A percentile compares a stretch with the other conserved stretches of the same genome.
Conservation (phyloP, 192 early-diverging fungal species). For the Phycomyces nitens region DNA sequence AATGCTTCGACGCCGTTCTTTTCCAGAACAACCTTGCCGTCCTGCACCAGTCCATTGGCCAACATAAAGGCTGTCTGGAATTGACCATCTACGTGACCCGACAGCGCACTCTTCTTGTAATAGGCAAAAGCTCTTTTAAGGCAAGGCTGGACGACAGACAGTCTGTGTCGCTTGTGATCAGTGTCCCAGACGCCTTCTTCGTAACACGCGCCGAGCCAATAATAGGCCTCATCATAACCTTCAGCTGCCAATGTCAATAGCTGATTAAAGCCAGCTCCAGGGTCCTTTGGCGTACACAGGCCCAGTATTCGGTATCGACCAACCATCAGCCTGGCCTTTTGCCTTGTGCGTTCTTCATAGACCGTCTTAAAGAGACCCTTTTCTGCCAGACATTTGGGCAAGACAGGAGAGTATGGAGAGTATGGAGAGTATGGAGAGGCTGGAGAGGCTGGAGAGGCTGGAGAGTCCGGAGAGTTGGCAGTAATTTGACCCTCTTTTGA, state of each 20-base stretch:
- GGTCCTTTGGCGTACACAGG: conserved; percentile 19
- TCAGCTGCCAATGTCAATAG: conserved; percentile 12
- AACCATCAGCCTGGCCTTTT: conserved; percentile 27
- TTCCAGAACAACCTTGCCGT: not conserved
- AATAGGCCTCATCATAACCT: conserved; percentile 18
- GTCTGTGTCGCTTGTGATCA: not conserved
- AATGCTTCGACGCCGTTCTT: conserved; percentile 25
- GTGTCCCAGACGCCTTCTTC: conserved; percentile 17
- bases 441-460: too few relatives aligned
- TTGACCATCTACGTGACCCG: conserved; percentile 27
- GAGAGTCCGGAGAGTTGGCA: too few relatives aligned
- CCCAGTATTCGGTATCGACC: conserved; percentile 27
- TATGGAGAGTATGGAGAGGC: too few relatives aligned
- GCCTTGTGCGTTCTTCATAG: not conserved
- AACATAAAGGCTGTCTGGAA: conserved; percentile 33
- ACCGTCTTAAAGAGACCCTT: too few relatives aligned
- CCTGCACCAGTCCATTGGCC: conserved; percentile 23
- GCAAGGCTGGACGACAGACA: not conserved
- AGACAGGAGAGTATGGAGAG: too few relatives aligned
- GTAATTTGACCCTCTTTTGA: not conserved
- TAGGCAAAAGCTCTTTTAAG: conserved; percentile 15
- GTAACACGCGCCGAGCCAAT: conserved; percentile 25
- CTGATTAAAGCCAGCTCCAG: conserved; percentile 16
- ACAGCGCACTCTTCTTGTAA: conserved; percentile 20
- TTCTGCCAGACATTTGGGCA: too few relatives aligned